Percentiles rank a stretch among this genome's conserved stretches.
phyloP scores from a whole-genome alignment of 1,139 yeast genomes.

The Saccharomyces hybrid region DNA sequence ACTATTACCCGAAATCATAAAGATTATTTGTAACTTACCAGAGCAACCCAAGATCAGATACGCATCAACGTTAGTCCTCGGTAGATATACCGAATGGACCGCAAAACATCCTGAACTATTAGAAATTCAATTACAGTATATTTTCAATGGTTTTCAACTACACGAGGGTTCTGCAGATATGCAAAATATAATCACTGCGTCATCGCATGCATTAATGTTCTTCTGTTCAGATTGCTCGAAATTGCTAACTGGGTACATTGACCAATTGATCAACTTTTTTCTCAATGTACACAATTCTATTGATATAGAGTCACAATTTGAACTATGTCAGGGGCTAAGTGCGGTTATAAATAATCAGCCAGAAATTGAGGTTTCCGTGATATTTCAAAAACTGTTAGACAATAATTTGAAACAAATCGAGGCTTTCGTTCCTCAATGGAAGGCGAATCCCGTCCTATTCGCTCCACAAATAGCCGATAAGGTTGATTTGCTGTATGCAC shows the following conservation, averaged over 20 bases:
- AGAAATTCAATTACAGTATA: conserved; percentile 77
- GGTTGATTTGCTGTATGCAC: conserved; percentile 66
- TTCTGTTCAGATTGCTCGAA: conserved; percentile 87
- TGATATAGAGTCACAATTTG: conserved; percentile 66
- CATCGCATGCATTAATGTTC: conserved; percentile 90
- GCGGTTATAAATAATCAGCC: conserved; percentile 64
- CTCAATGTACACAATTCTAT: conserved; percentile 49
- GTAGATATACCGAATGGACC: conserved; percentile 95
- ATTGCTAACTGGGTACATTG: conserved; percentile 59
- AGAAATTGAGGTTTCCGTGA: conserved; percentile 36
- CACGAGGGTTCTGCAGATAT: conserved; percentile 31
- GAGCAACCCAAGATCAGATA: conserved; percentile 83
- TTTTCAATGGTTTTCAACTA: conserved; percentile 64
- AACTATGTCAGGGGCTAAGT: conserved; percentile 84
- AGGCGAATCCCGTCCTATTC: conserved; percentile 28
- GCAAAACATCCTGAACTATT: conserved; percentile 73
- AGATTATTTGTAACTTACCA: conserved; percentile 58
- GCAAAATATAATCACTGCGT: conserved; percentile 60
- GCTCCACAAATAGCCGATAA: conserved; percentile 59
- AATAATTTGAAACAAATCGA: conserved; percentile 54
- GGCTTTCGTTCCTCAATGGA: conserved; percentile 24
- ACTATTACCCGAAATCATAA: conserved; percentile 59
- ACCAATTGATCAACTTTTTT: conserved; percentile 71
- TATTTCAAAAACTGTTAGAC: conserved; percentile 53
- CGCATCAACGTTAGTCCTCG: conserved; percentile 86